Percentiles rank a stretch among this genome's conserved stretches.
Conservation (phyloP, 768 basidiomycete genomes). For the Hygrocybe coccinea region DNA sequence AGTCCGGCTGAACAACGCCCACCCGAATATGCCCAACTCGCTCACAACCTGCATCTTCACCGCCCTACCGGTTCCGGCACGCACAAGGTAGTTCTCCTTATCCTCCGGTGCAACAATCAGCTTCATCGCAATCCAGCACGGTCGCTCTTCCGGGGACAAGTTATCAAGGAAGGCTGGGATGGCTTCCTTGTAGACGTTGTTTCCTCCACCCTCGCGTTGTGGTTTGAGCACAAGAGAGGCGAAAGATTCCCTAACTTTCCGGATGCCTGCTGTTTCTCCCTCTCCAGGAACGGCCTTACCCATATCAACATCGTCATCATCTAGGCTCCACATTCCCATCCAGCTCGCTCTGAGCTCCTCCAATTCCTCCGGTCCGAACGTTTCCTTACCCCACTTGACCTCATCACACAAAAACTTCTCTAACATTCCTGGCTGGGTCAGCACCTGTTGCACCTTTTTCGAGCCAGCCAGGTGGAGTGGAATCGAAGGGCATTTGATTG, state of each 20-base stretch:
- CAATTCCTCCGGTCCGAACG: constrained; percentile 38
- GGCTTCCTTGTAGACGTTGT: constrained; percentile 84
- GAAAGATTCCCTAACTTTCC: constrained; percentile 46
- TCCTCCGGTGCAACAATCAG: constrained; percentile 78
- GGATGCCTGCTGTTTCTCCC: constrained; percentile 38
- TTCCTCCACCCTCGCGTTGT: constrained; percentile 96
- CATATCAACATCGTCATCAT: constrained; percentile 23
- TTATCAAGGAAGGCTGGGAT: constrained; percentile 73
- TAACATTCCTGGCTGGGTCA: constrained; percentile 64
- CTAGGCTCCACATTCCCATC: constrained; percentile 85
- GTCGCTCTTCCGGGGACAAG: constrained; percentile 55
- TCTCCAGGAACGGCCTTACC: not conserved
- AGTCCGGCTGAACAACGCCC: constrained; percentile 65
- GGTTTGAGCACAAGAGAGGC: constrained; percentile 83
- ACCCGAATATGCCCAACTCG: constrained; percentile 91
- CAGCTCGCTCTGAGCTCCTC: constrained; percentile 66
- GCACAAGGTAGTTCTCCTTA: constrained; percentile 68
- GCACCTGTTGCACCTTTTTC: constrained; percentile 88
- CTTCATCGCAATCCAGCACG: constrained; percentile 95
- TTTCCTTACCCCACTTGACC: constrained; percentile 30
- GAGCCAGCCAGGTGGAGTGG: constrained; percentile 89
- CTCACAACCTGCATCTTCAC: constrained; percentile 70
- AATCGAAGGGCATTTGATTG: constrained; percentile 91
- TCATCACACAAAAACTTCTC: constrained; percentile 60
- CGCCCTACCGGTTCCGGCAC: constrained; percentile 53